Conservation (phyloP, 1,284 basidiomycete species). For the Boletus semigastroideus region DNA sequence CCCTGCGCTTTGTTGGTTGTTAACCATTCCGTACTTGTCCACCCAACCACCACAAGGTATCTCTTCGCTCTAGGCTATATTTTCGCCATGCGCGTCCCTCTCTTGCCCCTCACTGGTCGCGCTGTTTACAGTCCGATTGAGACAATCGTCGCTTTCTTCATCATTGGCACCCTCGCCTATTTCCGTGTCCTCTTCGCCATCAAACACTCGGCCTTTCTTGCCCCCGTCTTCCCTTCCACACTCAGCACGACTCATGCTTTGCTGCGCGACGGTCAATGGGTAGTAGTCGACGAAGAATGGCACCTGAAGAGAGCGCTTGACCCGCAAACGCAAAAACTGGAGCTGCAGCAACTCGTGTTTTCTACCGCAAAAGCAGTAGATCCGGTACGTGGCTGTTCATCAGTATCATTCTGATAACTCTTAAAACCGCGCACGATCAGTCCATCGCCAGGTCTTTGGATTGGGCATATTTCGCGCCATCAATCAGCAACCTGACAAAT, state of each 20-base stretch:
- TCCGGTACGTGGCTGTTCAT: constrained; percentile 31
- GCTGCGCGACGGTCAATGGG: constrained; percentile 54
- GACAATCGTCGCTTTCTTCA: constrained; percentile 84
- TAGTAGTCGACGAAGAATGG: constrained; percentile 55
- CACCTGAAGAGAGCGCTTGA: constrained; percentile 34
- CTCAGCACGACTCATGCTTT: constrained; percentile 56
- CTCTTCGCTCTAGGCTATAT: background rate
- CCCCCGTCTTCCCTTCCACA: constrained; percentile 45
- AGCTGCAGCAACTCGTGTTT: constrained; percentile 67
- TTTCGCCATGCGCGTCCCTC: constrained; percentile 51
- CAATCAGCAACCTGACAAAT: constrained; percentile 48
- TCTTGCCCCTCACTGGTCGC: constrained; percentile 62
- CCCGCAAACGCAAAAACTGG: constrained; percentile 41
- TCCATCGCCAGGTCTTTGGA: constrained; percentile 25
- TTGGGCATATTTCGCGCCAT: constrained; percentile 35
- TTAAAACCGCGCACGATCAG: constrained; percentile 13
- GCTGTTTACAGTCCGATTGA: constrained; percentile 75
- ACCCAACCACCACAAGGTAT: too few species aligned
- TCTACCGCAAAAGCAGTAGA: constrained; percentile 29
- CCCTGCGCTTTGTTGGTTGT: background rate
- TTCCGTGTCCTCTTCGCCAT: constrained; percentile 88
- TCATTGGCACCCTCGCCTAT: constrained; percentile 87
- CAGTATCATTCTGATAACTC: background rate
- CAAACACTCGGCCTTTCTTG: constrained; percentile 72
- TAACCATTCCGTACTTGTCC: background rate